phyloP scores from a whole-genome alignment of 805 yeast species.

The Candida ipomoeae region DNA sequence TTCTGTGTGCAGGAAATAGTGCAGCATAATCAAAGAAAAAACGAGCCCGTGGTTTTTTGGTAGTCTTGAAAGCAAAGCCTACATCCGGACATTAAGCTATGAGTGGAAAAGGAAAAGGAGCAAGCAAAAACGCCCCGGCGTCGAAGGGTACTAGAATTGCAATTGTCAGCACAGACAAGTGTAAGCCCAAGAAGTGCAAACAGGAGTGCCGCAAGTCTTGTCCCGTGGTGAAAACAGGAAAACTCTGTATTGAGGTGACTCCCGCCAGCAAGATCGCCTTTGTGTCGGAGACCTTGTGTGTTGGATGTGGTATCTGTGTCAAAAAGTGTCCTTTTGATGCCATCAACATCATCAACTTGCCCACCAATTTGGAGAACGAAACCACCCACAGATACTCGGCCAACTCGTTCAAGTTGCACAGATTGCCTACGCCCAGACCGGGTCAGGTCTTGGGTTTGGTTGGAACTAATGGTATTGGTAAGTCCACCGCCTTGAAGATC shows the following conservation, averaged over 20 bases:
- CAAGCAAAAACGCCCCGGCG: conserved; percentile 16
- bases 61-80: background rate
- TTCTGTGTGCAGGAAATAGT: background rate
- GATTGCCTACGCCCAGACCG: conserved; percentile 97
- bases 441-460: conserved; percentile 98
- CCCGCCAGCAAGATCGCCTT: conserved; percentile 91
- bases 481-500: conserved; percentile 93
- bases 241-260: conserved; percentile 92
- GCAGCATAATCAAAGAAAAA: conserved; percentile 3
- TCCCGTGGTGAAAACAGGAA: conserved; percentile 98
- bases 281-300: conserved; percentile 89
- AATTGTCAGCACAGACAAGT: conserved; percentile 87
- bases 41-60: background rate
- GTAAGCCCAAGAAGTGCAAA: conserved; percentile 97
- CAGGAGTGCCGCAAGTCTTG: conserved; percentile 97
- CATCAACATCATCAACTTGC: conserved; percentile 90
- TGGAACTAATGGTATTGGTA: conserved; percentile 99
- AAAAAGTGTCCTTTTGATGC: conserved; percentile 99
- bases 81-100: conserved; percentile 4
- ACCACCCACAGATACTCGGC: conserved; percentile 98
- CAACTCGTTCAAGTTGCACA: conserved; percentile 92
- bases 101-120: conserved; percentile 20
- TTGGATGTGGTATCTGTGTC: conserved; percentile 99
- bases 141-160: conserved; percentile 78
- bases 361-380: conserved; percentile 88